phyloP scores from a whole-genome alignment of 106 monocot species.

The Agapanthus africanus region DNA sequence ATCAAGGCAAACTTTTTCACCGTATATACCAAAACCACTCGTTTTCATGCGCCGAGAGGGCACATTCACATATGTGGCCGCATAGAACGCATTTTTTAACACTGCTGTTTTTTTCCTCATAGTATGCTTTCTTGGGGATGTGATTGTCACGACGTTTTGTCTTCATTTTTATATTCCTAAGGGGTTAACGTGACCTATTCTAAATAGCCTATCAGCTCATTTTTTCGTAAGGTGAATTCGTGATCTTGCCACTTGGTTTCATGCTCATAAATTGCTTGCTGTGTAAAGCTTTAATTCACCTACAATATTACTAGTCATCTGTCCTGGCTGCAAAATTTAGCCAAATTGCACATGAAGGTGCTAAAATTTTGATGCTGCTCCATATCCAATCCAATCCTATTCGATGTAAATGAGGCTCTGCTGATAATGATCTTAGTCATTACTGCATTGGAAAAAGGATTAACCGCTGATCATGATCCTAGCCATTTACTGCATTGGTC shows the following conservation, averaged over 20 bases:
- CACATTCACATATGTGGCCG: too few relatives aligned
- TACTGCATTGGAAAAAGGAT: too few relatives aligned
- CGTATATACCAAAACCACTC: too few relatives aligned
- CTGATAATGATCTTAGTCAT: too few relatives aligned
- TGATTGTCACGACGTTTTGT: background rate
- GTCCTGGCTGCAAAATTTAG: background rate
- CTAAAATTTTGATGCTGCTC: background rate
- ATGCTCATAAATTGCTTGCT: background rate
- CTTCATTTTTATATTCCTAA: background rate
- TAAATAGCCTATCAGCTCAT: background rate
- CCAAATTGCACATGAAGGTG: background rate
- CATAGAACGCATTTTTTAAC: too few relatives aligned
- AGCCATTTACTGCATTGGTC: background rate
- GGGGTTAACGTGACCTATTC: background rate
- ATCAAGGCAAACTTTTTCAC: too few relatives aligned
- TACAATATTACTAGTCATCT: background rate
- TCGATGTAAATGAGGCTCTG: background rate
- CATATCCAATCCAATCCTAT: background rate
- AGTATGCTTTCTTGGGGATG: background rate
- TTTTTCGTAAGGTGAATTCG: background rate
- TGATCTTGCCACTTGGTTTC: background rate
- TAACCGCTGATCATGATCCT: too few relatives aligned
- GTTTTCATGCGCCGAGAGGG: too few relatives aligned
- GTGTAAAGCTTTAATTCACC: background rate
- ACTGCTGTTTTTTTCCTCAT: background rate